Base-by-base conservation (phyloP, 2,329 filamentous ascomycete species). In the Rhytidhysteron rufulum region DNA sequence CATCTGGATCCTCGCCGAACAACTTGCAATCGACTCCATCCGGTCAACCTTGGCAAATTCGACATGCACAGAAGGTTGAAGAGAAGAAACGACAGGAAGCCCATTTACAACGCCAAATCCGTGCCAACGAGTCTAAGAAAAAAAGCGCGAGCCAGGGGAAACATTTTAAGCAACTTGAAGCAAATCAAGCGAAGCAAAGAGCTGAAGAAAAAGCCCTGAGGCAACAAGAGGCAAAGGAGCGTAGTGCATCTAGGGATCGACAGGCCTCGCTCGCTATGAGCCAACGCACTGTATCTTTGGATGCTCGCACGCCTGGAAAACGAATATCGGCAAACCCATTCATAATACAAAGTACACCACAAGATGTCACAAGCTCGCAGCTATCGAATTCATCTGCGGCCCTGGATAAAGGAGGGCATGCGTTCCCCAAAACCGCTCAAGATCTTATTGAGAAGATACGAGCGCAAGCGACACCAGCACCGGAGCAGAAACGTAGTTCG, bases 41-140 rank as follows among this genome's bases (percentile, higher is more conserved):
- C 17, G n/a, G 18, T 19, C 22, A 29, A 13, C 32, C 37, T 15
- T 24, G 33, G 6, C 15, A n/a, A 22, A 11, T 20, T 15, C 32
- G 36, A 30, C 10, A 21, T 33, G 31, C 20, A 8, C 29, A 42
- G 17, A 42, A 38, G 27, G 25, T 20, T 11, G 17, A 20, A 15
- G 40, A 18, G 10, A 9, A 42, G 25, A 31, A 31, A 18, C 31
- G 27, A 19, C 20, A 20, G 21, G 22, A 35, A 15, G 39, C 39
- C 11, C 37, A 16, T 15, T 31, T 37, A 21, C 5, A 19, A 11
- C 34, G 39, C 2, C 39, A 41, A 34, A 36, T 41, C 17, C 31
- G 36, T 22, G 39, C 39, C 25, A 41, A 41, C 17, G 18, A 41
- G 7, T 41, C 16, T 24, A 35, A 25, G 22, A 34, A 40, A 31